phyloP scores from a whole-genome alignment of 306 rosid genomes.

The Datisca glomerata region DNA sequence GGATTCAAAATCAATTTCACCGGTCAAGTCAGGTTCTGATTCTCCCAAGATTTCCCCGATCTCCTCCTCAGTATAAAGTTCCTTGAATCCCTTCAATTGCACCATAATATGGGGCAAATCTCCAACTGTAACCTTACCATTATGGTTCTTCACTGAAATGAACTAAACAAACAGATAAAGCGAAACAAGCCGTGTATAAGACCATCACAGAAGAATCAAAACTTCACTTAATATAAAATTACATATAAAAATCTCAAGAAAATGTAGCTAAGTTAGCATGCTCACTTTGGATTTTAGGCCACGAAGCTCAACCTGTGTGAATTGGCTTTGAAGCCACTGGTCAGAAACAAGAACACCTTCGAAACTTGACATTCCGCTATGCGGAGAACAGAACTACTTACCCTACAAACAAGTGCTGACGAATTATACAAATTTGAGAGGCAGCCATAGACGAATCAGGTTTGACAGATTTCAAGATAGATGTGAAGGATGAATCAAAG shows the following conservation, averaged over 20 bases:
- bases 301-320: slow-evolving; percentile 94
- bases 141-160: slow-evolving; percentile 46
- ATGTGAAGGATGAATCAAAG: background rate
- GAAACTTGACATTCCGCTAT: slow-evolving; percentile 54
- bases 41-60: slow-evolving; percentile 49
- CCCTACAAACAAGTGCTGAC: no score
- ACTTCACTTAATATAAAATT: no score
- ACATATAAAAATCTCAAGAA: background rate
- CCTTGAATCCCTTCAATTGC: slow-evolving; percentile 54
- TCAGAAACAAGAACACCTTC: slow-evolving; percentile 76
- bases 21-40: slow-evolving; percentile 35
- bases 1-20: slow-evolving; percentile 75
- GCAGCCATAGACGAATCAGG: no score
- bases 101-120: slow-evolving; percentile 62
- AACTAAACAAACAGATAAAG: slow-evolving; percentile 31
- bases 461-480: no score
- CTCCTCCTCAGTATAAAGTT: slow-evolving; percentile 51
- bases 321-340: slow-evolving; percentile 88
- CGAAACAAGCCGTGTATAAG: slow-evolving; percentile 2
- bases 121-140: slow-evolving; percentile 49
- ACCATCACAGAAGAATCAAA: background rate
- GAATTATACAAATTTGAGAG: no score
- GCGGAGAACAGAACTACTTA: slow-evolving; percentile 5
- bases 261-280: slow-evolving; percentile 2
- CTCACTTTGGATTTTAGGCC: slow-evolving; percentile 72